Evolutionary conservation across 2,329 filamentous ascomycete genomes (phyloP), one percentile per base, ranked within the genome.

Genomic region (Colletotrichum sp.): DNA sequence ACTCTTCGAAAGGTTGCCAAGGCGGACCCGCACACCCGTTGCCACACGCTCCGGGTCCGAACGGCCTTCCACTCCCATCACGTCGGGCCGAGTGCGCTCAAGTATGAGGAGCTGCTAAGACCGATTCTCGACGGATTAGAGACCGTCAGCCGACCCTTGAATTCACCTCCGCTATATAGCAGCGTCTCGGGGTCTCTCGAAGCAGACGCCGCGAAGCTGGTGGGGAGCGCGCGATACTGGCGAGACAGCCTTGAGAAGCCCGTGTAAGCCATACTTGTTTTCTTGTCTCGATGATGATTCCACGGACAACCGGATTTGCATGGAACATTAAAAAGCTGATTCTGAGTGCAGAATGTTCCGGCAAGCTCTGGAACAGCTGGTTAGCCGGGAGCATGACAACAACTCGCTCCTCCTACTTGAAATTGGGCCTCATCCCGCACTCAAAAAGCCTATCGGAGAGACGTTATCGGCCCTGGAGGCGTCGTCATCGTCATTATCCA

Each of bases 401-500:
- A 32, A 13, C 32, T 11, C 11, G 32, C 59, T 69, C 2, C 67
- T 77, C 5, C 71, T 79, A 15, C 19, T 81, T 1, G 80, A 80
- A 39, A 29, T 81, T 16, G 80, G 80, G 0, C 78, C 80, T 7
- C 80, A 81, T 36, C 44, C 77, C 3, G 73, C 79, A 3, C 76
- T 81, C 8, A 61, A 52, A 11, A 75, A 77, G 6, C 79, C 79
- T 2, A 22, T 81, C 6, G 15, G 57, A 3, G 76, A 80, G 13
- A 77, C 72, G 19, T 9, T 69, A 0, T 44, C 62, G 3, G 44
- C 16, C 5, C 27, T 57, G n/a, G 13, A 12, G 4, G n/a, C 49
- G 7, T 22, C n/a, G 9, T 29, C 1, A 59, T 49, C 6, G 16
- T 72, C 3, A 76, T 78, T 29, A 55, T 63, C 4, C 36, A 61